phyloP scores from a whole-genome alignment of 164 flowering plant genomes.

The Chimonanthus salicifolius region DNA sequence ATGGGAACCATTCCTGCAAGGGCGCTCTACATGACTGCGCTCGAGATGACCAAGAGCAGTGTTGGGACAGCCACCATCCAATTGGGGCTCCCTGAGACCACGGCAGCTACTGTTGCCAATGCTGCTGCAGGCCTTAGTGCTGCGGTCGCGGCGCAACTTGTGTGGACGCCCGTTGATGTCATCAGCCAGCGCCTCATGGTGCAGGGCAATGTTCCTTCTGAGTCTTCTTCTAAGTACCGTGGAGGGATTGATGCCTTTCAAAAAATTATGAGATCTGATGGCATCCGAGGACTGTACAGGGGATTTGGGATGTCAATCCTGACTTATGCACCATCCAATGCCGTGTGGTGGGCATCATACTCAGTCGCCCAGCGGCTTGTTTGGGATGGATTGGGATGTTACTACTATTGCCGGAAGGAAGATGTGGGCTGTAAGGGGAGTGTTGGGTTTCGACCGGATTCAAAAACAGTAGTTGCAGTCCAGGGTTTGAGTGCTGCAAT shows the following conservation, averaged over 20 bases:
- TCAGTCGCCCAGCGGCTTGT: conserved; percentile 53
- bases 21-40: conserved; percentile 74
- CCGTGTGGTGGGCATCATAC: conserved; percentile 92
- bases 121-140: conserved; percentile 75
- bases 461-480: conserved; percentile 50
- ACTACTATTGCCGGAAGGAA: conserved; percentile 28
- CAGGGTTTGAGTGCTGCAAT: conserved; percentile 76
- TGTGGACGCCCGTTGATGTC: conserved; percentile 88
- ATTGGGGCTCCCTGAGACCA: conserved; percentile 56
- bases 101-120: conserved; percentile 63
- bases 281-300: conserved; percentile 61
- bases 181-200: conserved; percentile 88
- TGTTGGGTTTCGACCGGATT: conserved; percentile 32
- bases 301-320: conserved; percentile 84
- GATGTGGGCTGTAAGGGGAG: conserved; percentile 1
- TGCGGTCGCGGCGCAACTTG: conserved; percentile 79
- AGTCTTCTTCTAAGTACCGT: conserved; percentile 24
- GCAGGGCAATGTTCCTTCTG: conserved; percentile 29
- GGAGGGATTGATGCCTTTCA: conserved; percentile 72
- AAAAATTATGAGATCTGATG: conserved; percentile 50
- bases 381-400: conserved; percentile 45
- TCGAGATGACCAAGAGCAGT: conserved; percentile 72
- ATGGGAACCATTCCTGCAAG: conserved; percentile 84
- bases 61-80: conserved; percentile 44
- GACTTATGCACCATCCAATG: conserved; percentile 88